These are phyloP conservation scores for Candida mesenterica DNA, from an alignment of 1,139 yeast genomes.

Conservation along the genomic window DNA sequence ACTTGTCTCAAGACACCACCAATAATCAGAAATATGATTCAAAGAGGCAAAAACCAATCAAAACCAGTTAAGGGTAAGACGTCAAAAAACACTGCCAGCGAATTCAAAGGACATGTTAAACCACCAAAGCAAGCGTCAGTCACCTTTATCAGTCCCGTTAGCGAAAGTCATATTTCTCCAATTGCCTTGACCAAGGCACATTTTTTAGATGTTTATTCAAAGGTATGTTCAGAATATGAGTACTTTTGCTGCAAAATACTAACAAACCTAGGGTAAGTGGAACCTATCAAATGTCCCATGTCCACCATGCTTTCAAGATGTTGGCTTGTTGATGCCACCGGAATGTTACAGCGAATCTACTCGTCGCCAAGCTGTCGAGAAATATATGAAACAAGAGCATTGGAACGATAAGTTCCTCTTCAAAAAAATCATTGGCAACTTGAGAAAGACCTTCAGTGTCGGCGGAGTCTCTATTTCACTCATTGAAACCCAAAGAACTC, in stretches of 20 bases:
- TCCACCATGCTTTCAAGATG: constrained; percentile 51
- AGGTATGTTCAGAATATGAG: constrained; percentile 20
- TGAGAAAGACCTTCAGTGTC: constrained; percentile 38
- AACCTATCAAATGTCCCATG: constrained; percentile 55
- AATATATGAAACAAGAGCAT: constrained; percentile 41
- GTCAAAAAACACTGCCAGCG: too few relatives aligned
- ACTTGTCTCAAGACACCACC: too few relatives aligned
- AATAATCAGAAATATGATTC: too few relatives aligned
- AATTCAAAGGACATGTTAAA: too few relatives aligned
- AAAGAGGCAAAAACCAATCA: too few relatives aligned
- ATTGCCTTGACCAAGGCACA: constrained; percentile 52
- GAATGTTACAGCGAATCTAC: constrained; percentile 45
- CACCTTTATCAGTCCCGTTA: constrained; percentile 20
- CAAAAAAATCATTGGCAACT: constrained; percentile 33
- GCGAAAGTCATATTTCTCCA: constrained; percentile 23
- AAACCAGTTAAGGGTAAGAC: constrained; percentile 1
- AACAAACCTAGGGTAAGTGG: constrained; percentile 43
- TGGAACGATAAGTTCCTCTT: constrained; percentile 50
- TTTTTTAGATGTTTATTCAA: constrained; percentile 60
- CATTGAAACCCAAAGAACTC: constrained; percentile 47
- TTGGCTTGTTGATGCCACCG: constrained; percentile 60
- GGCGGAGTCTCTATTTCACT: constrained; percentile 59
- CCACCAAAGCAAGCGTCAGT: constrained; percentile 3
- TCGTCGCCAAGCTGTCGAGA: constrained; percentile 42
- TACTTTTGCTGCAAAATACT: constrained; percentile 13